These are phyloP conservation scores for Acanthamoeba rhysodes DNA, from an alignment of 208 protist species.

Conservation along the genomic window DNA sequence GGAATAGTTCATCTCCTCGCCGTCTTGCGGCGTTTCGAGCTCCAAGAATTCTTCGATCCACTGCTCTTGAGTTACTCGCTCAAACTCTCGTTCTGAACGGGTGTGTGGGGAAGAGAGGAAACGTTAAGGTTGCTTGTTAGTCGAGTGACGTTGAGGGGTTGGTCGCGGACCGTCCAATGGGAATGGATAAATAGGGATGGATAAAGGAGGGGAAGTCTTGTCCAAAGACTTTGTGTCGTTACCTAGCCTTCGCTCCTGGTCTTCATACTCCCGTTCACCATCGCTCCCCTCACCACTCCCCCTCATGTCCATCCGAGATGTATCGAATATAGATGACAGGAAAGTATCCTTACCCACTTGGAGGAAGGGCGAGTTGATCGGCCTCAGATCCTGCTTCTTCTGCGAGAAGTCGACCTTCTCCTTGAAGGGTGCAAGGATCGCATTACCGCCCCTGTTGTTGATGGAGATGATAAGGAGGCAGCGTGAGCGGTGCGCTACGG, in stretches of 20 bases:
- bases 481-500: neutral
- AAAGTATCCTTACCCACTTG: neutral
- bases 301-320: neutral
- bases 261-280: neutral
- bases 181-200: slow-evolving; percentile 18
- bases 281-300: neutral
- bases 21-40: neutral
- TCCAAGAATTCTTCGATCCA: slow-evolving; percentile 18
- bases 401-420: slow-evolving; percentile 48
- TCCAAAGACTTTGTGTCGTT: neutral
- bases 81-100: neutral
- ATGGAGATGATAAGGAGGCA: neutral
- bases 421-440: neutral
- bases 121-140: neutral
- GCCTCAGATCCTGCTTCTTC: slow-evolving; percentile 27
- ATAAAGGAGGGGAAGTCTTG: neutral
- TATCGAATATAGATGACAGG: slow-evolving; percentile 34
- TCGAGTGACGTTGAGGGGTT: neutral
- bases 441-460: slow-evolving; percentile 23
- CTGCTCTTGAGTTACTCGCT: neutral
- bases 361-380: slow-evolving; percentile 32
- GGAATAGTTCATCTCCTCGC: neutral
- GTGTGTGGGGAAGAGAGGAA: neutral
- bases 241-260: neutral
- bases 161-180: neutral